phyloP scores from a whole-genome alignment of 2,329 filamentous ascomycete genomes.

The Fusarium penzigii region DNA sequence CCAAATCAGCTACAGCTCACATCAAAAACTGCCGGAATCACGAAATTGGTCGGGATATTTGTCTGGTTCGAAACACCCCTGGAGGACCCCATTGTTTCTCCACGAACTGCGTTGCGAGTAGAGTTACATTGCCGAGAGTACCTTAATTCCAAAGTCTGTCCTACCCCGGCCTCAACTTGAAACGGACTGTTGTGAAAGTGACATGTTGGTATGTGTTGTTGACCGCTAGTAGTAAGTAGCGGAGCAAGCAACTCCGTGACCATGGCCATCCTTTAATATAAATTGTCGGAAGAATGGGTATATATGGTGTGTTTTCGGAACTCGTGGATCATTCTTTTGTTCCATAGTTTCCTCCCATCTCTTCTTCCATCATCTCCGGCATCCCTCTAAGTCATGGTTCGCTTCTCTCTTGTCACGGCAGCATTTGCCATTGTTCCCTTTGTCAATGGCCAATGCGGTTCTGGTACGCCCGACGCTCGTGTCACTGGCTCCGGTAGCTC shows the following conservation, averaged over 20 bases:
- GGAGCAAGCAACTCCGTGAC: not conserved
- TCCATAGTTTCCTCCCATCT: too few species aligned
- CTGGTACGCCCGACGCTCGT: conserved; percentile 45
- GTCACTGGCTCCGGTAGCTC: conserved; percentile 48
- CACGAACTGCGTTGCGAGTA: not conserved
- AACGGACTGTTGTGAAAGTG: not conserved
- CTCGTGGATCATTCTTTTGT: too few species aligned
- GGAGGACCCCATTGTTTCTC: not conserved
- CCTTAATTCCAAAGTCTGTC: conserved; percentile 1
- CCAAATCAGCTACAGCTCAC: too few species aligned
- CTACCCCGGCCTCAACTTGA: not conserved
- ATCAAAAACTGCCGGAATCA: not conserved
- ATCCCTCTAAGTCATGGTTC: conserved; percentile 32
- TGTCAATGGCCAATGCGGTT: conserved; percentile 47
- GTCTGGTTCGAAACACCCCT: not conserved
- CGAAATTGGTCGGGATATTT: not conserved
- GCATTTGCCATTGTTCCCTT: conserved; percentile 42
- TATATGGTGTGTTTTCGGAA: too few species aligned
- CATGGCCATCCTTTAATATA: not conserved
- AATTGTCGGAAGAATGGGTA: not conserved
- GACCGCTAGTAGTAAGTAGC: not conserved
- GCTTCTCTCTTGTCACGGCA: conserved; percentile 38
- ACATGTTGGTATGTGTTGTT: too few species aligned
- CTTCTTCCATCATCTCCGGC: too few species aligned
- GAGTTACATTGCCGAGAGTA: not conserved